Base-by-base conservation (phyloP, 495 filamentous ascomycete genomes). In the Penicillium flavigenum region DNA sequence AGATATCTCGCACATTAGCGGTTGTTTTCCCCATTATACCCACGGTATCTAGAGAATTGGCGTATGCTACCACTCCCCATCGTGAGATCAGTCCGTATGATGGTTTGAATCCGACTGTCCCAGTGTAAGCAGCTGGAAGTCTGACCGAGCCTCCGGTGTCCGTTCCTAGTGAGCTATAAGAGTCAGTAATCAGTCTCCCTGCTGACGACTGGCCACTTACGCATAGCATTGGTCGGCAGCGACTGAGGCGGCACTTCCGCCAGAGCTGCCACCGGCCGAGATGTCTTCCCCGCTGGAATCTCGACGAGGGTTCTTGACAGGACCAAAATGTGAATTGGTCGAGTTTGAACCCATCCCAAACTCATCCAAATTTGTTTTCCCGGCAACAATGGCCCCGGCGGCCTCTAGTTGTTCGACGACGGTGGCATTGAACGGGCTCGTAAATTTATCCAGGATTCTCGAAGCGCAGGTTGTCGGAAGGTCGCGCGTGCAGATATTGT, bases 261-360 rank as follows among this genome's bases (percentile, higher is more conserved):
- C 94, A 6, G 94, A 98, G 69, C 91, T 96, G 26, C 94, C 94
- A 42, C 94, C 94, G 2, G 89, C 86, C 5, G 92, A 96, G 34
- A 83, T 68, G 41, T 72, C 58, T 11, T 69, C 63, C 42, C 59
- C 64, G 32, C 64, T 61, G 2, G n/a, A 26, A 49, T 63, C 55
- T 20, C 58, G 57, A 44, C 64, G 65, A 52, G 59, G 24, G 61
- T 69, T 85, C 44, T 77, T 79, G 4, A 94, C 89, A 20, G 83
- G 63, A 4, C 89, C 92, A 66, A 88, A 88, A 51, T 70, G 68
- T 19, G 92, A 95, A 66, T 92, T 73, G 3, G 79, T 81, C 16
- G 90, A 91, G 73, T 98, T 89, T 11, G 91, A 95, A 38, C 94
- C 94, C 94, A 98, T 98, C 20, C 94, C 94, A 73, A 98, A 98